Percentiles rank a stretch among this genome's conserved stretches.
These are phyloP conservation scores for Fallopia convolvulus DNA, from an alignment of 148 eudicot species.

Conservation along the genomic window DNA sequence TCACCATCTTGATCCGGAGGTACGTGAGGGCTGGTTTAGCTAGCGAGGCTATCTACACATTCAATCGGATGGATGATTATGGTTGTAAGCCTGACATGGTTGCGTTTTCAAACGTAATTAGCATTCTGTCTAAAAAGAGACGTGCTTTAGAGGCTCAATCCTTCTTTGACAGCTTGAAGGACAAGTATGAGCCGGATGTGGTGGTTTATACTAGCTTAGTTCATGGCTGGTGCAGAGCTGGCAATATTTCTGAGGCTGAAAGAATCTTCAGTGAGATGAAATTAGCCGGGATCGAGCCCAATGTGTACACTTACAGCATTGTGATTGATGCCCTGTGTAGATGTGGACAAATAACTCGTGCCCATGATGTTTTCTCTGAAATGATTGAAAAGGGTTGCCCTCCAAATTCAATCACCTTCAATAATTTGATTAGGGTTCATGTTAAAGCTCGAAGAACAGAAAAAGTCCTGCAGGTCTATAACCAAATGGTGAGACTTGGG, in stretches of 20 bases:
- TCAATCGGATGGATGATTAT: constrained; percentile 88
- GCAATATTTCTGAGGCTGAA: constrained; percentile 65
- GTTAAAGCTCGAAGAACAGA: constrained; percentile 68
- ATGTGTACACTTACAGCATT: constrained; percentile 65
- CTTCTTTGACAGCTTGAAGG: constrained; percentile 63
- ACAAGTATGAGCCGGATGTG: constrained; percentile 57
- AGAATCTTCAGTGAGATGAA: constrained; percentile 81
- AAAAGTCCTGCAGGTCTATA: constrained; percentile 74
- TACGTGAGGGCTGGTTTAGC: constrained; percentile 72
- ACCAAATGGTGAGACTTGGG: constrained; percentile 73
- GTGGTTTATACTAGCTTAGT: constrained; percentile 65
- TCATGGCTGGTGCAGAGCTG: constrained; percentile 79
- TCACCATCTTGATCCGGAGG: constrained; percentile 45
- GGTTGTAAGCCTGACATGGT: constrained; percentile 47
- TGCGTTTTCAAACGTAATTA: constrained; percentile 44
- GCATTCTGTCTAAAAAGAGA: constrained; percentile 59
- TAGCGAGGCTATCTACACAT: constrained; percentile 57
- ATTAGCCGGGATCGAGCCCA: constrained; percentile 54
- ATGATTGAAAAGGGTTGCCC: constrained; percentile 68
- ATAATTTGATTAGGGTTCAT: constrained; percentile 83
- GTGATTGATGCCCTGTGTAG: constrained; percentile 88
- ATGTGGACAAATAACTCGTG: constrained; percentile 66
- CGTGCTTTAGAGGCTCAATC: constrained; percentile 67
- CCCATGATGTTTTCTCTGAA: constrained; percentile 85
- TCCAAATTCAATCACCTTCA: constrained; percentile 74